Base-by-base conservation (phyloP, 345 rosid species). In the Corchorus olitorius region DNA sequence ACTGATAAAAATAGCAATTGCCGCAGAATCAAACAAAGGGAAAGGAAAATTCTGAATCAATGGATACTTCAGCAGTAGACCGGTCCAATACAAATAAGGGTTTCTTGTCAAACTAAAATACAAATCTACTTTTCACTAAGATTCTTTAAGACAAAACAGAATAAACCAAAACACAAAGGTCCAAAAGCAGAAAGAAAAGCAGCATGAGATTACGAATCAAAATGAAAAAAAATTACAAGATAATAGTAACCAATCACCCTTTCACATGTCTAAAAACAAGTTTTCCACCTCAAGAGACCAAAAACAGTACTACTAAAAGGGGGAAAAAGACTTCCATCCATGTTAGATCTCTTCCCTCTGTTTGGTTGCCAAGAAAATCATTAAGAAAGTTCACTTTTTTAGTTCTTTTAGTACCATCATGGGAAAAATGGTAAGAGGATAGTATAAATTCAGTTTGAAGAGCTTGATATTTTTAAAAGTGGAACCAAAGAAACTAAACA, bases 81-180 rank as follows among this genome's bases (percentile, higher is more conserved):
- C 12, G 72, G 79, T 39, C 80, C 81, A 82, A 81, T 8, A 41
- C 70, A 79, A 75, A 81, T 77, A 73, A 73, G 66, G 73, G 81
- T 67, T 81, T 68, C 52, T 78, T 71, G 82, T 69, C 85, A 86
- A 85, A 81, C 73, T 14, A 39, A 64, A 78, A 79, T 55, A 80
- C 81, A 82, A 76, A 84, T 79, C 79, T 67, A 71, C 87, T 85
- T 86, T 80, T 22, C 54, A 74, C 85, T 74, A 34, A 81, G 90
- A 88, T 85, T 89, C 91, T 84, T 77, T 64, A 39, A 77, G 91
- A 88, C 95, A 87, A 92, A 64, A 59, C 79, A 81, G 87, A 89
- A 88, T 77, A 86, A 88, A 77, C 94, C 90, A 91, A 88, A 86
- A 83, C 84, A 74, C 78, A 89, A 78, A 78, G 70, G 69, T 87